Base-by-base conservation (phyloP, 441 rosid species). In the Jatropha podagrica region DNA sequence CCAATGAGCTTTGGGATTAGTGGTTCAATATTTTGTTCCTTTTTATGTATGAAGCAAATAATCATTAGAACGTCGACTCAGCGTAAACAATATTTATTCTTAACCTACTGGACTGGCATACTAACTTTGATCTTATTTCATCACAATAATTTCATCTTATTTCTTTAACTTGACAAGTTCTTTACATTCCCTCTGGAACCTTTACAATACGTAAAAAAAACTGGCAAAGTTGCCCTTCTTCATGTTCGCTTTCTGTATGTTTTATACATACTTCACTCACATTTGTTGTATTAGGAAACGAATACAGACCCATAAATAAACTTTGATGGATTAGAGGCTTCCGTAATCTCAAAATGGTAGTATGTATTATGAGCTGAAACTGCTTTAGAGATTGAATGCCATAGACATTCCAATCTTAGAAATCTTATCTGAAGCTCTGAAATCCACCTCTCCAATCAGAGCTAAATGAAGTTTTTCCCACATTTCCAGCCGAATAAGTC, bases 381-480 rank as follows among this genome's bases (percentile, higher is more conserved):
- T 58, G 65, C 41, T 40, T 10, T 72, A 72, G 58, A 59, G 67
- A 46, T 61, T 73, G 58, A 85, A 68, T 27, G 86, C 79, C 74
- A 81, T 20, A 20, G 87, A 80, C 60, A 87, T 32, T 69, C 92
- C 92, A 61, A 88, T 10, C 81, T 79, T 85, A 2, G 89, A 88
- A 55, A 60, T 40, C 80, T 65, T 78, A 73, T 32, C 76, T 32
- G n/a, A 15, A 66, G 80, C 60, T 51, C 64, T 78, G 49, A 82
- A 62, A 44, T 86, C 85, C 41, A 80, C 18, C 80, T 88, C 92
- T 65, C 86, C 91, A 15, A 79, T 72, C 23, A 87, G 42, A 18
- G 86, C 78, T 11, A 86, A 0, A 7, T 49, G 77, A 54, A 88
- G 63, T 74, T 76, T 85, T 44, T 79, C 75, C 76, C 71, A 81